Percentiles rank a stretch among this genome's conserved stretches.
Conservation (phyloP, 2,329 filamentous ascomycete genomes). For the Aureobasidium zeae region DNA sequence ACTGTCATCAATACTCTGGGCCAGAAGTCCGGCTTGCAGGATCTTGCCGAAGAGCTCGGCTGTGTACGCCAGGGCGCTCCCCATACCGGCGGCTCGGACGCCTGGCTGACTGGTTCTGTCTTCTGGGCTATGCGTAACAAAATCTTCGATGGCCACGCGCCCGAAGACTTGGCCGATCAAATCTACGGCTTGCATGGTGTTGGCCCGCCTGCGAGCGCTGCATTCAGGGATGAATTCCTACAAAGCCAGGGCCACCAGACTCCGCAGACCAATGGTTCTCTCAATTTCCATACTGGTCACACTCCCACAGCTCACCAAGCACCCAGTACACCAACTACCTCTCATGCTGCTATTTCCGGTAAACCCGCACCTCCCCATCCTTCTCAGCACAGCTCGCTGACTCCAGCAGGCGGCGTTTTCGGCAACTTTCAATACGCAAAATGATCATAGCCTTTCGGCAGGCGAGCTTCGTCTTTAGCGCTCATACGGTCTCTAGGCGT, state of each 20-base stretch:
- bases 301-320: slow-evolving; percentile 28
- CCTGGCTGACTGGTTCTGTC: slow-evolving; percentile 82
- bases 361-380: slow-evolving; percentile 17
- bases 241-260: slow-evolving; percentile 35
- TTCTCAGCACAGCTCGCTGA: slow-evolving; percentile 12
- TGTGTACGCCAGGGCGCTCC: slow-evolving; percentile 79
- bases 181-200: slow-evolving; percentile 80
- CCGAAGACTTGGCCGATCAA: slow-evolving; percentile 73
- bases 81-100: slow-evolving; percentile 90
- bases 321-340: slow-evolving; percentile 61
- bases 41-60: slow-evolving; percentile 86
- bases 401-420: slow-evolving; percentile 14
- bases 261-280: slow-evolving; percentile 26
- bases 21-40: slow-evolving; percentile 83
- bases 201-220: slow-evolving; percentile 47
- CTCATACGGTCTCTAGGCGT: slow-evolving; percentile 9
- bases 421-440: slow-evolving; percentile 16
- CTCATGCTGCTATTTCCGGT: slow-evolving; percentile 40
- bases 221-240: slow-evolving; percentile 30
- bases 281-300: slow-evolving; percentile 31
- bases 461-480: slow-evolving; percentile 9
- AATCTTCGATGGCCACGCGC: slow-evolving; percentile 75
- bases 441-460: slow-evolving; percentile 3
- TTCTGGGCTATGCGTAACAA: slow-evolving; percentile 89
- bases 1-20: slow-evolving; percentile 79